A percentile compares a stretch with the other conserved stretches of the same genome.
Conservation (phyloP, 2,329 filamentous ascomycete species). For the Alternaria tenuissima region DNA sequence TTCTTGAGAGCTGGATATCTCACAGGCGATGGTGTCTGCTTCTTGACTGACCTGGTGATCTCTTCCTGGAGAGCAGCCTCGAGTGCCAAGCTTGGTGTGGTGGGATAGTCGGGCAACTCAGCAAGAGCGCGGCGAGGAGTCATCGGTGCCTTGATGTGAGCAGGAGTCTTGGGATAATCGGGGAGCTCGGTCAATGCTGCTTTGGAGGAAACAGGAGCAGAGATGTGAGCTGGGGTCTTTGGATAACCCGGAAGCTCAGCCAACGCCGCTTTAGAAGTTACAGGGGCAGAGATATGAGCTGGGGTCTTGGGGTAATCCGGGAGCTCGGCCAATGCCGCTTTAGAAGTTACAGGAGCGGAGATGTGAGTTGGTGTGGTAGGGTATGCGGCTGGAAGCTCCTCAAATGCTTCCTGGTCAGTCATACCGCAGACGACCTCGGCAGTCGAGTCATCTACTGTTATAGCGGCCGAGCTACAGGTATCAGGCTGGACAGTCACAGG, state of each 20-base stretch:
- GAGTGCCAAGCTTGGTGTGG: conserved; percentile 33
- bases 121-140: conserved; percentile 30
- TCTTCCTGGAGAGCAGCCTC: conserved; percentile 38
- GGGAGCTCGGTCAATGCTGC: conserved; percentile 29
- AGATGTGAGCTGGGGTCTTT: conserved; percentile 29
- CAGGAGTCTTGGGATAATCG: conserved; percentile 34
- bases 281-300: conserved; percentile 18
- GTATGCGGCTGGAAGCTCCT: conserved; percentile 19
- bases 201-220: conserved; percentile 13
- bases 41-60: conserved; percentile 37
- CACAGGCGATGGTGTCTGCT: conserved; percentile 34
- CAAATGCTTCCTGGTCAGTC: conserved; percentile 27
- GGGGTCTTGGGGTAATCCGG: conserved; percentile 35
- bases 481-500: background rate
- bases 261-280: conserved; percentile 15
- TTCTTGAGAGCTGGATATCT: conserved; percentile 19
- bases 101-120: conserved; percentile 35
- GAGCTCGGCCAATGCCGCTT: conserved; percentile 25
- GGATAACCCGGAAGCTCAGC: conserved; percentile 35
- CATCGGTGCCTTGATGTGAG: conserved; percentile 31
- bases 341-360: conserved; percentile 13
- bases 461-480: conserved; percentile 7
- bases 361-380: conserved; percentile 22
- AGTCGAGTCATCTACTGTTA: conserved; percentile 5
- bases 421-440: conserved; percentile 19